Evolutionary conservation across 2,329 filamentous ascomycete genomes (phyloP), one percentile per base, ranked within the genome.

Genomic region (Nemania bipapillata): DNA sequence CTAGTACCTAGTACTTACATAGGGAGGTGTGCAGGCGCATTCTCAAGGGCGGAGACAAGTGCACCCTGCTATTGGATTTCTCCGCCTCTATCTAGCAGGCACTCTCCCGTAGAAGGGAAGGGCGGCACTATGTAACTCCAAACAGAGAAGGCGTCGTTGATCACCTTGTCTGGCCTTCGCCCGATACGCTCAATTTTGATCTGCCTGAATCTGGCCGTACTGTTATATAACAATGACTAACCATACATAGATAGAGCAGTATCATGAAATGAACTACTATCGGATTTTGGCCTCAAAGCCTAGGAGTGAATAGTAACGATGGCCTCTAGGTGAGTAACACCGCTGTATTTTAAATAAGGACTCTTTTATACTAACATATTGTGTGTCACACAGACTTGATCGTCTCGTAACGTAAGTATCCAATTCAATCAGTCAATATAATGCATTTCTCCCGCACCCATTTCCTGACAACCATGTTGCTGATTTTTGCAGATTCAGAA

Each of bases 381-480:
- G 24, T 65, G 81, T 77, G 69, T 59, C 66, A 74, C 73, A 62
- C 77, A 93, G 92, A 87, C 88, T 95, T 77, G 92, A 94, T 84
- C 90, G 92, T 79, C 86, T 95, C 76, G 92, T 95, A 86, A 94
- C 91, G 92, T 94, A 87, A 89, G 92, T 91, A 47, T 47, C 61
- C n/a, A n/a, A n/a, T 54, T 26, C 30, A 53, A 26, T 63, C 58
- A 49, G 57, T 42, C 64, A 47, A 50, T 47, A 40, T 37, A 4
- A 6, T 24, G 0, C 30, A 32, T 28, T 37, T 20, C 15, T 37
- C 49, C 17, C 11, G 22, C 40, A 7, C 12, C 37, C 24, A 35
- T 22, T 50, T 40, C 30, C n/a, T n/a, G 2, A 35, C 4, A 24
- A 3, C 11, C 49, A 15, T 47, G 26, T 49, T 60, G 20, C 28